Evolutionary conservation across 257 asterid species (phyloP), one percentile per base, ranked within the genome.

Genomic region (Solanum clarkiae): DNA sequence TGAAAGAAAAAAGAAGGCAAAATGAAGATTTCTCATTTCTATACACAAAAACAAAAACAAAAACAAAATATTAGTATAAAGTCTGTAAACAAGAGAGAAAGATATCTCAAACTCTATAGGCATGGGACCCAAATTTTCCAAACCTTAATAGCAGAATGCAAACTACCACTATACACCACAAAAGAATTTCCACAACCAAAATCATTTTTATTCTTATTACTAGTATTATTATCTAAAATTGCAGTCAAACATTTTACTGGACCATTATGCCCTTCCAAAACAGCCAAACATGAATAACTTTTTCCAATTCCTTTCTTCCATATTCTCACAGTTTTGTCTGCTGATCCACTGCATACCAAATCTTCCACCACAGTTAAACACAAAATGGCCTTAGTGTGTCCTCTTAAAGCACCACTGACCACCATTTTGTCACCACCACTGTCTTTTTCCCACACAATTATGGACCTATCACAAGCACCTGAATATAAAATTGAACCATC

Each of bases 401-500:
- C 98, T 51, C 95, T 91, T 16, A 95, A 85, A 2, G 94, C 97
- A 65, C 98, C 99, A 32, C 86, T 88, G 80, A 89, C 95, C 75
- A 69, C 81, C 98, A 92, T 92, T 57, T 89, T 88, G 1, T 32
- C 89, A 29, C 82, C 90, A 60, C 92, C 88, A 20, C 87, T 89
- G 15, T 87, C 89, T 69, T 81, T 91, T 26, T 89, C 94, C 99
- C 98, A 95, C 53, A 94, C 97, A 1, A 95, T 84, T 40, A 94
- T 92, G 55, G 97, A 94, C 80, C 98, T 83, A 74, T 94, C 98
- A 66, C 95, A 91, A 1, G 98, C 98, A n/a, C 99, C 99, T 26
- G 99, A 95, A 65, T 94, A 95, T 54, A 95, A 68, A 8, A 92
- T 84, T 8, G 89, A 85, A 2, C 93, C 98, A 15, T 92, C 97